Evolutionary conservation across 768 basidiomycete genomes (phyloP).

Genomic region (Lentinula sp.): DNA sequence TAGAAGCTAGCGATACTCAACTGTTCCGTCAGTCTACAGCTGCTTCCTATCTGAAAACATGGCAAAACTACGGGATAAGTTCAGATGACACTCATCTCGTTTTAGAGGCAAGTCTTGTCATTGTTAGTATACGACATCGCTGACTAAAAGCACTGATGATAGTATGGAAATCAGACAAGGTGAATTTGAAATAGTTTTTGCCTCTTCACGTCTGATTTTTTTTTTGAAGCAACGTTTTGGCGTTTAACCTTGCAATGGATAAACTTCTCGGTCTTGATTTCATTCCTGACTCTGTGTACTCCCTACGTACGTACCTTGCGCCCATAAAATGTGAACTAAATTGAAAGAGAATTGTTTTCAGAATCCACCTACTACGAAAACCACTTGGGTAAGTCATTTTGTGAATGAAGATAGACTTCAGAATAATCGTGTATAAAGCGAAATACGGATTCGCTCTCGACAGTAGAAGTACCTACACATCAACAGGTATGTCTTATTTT

Average conservation of each 20-base stretch:
- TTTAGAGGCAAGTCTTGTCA: background rate
- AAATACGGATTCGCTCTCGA: conserved; percentile 4
- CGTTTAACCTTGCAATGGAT: conserved; percentile 51
- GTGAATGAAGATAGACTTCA: background rate
- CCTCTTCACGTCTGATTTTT: no score
- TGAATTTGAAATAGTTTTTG: background rate
- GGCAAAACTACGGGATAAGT: background rate
- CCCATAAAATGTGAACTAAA: background rate
- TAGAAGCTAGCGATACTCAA: background rate
- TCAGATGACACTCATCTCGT: background rate
- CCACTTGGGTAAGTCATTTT: background rate
- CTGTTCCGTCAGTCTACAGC: conserved; percentile 26
- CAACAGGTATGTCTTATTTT: background rate
- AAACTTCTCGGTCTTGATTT: conserved; percentile 33
- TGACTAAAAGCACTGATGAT: background rate
- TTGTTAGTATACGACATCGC: no score
- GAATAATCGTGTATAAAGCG: background rate
- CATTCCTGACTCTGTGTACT: conserved; percentile 19
- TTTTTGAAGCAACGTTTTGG: conserved; percentile 26
- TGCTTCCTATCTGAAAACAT: conserved; percentile 24
- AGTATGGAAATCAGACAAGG: conserved; percentile 1
- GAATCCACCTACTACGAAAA: background rate
- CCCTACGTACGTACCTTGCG: background rate
- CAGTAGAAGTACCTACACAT: background rate
- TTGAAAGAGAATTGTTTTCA: background rate